Evolutionary conservation across 225 moss, liverwort and hornwort species (phyloP).

Genomic region (Ulota crispa): DNA sequence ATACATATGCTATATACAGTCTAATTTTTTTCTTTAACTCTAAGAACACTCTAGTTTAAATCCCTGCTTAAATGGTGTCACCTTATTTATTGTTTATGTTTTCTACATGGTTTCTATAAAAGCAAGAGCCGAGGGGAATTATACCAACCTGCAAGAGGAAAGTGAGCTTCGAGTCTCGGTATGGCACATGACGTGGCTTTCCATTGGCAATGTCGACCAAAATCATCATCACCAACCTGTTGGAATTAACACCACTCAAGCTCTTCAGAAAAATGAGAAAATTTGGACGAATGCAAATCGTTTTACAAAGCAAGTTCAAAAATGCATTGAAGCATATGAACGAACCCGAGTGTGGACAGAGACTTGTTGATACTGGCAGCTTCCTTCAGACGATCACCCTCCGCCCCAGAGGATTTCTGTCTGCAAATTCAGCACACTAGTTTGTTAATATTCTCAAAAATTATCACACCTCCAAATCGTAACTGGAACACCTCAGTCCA

Average conservation of each 20-base stretch:
- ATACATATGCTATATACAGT: too few species aligned
- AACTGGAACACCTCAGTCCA: background rate
- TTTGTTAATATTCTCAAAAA: background rate
- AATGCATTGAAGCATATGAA: background rate
- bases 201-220: conserved; percentile 53
- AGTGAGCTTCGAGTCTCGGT: conserved; percentile 59
- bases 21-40: too few species aligned
- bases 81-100: too few species aligned
- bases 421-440: conserved; percentile 9
- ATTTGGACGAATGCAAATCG: too few species aligned
- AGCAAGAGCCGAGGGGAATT: too few species aligned
- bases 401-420: conserved; percentile 54
- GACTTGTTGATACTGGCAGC: conserved; percentile 63
- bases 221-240: conserved; percentile 57
- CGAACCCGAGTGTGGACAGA: conserved; percentile 53
- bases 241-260: background rate
- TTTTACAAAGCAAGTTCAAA: background rate
- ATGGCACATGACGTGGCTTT: conserved; percentile 55
- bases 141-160: conserved; percentile 45
- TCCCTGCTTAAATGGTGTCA: too few species aligned
- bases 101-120: too few species aligned
- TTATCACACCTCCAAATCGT: background rate
- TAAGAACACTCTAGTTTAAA: too few species aligned
- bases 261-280: conserved; percentile 8
- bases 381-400: conserved; percentile 54